These are phyloP conservation scores for Tuber aestivum DNA, from an alignment of 495 filamentous ascomycete genomes.

Conservation along the genomic window DNA sequence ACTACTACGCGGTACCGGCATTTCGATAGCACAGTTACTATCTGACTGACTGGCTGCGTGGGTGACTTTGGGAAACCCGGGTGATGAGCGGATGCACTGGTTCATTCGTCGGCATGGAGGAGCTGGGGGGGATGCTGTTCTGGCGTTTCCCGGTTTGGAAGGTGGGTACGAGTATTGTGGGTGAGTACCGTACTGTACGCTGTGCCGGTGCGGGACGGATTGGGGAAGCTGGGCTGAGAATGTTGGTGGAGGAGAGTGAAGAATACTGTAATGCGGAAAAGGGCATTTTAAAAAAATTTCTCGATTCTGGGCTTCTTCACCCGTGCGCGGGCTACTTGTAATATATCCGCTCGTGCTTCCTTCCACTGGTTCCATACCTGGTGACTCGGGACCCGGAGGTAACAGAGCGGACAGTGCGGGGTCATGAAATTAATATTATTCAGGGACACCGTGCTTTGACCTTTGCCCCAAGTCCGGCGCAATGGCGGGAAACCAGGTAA, in stretches of 20 bases:
- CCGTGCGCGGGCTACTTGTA: not conserved
- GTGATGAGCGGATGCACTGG: not conserved
- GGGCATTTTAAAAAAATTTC: too few relatives aligned
- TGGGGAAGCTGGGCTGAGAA: not conserved
- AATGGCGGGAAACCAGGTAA: not conserved
- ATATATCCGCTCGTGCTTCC: too few relatives aligned
- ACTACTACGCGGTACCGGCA: too few relatives aligned
- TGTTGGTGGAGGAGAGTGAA: not conserved
- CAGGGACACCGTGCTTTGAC: not conserved
- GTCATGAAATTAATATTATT: not conserved
- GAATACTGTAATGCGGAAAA: too few relatives aligned
- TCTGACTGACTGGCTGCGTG: not conserved
- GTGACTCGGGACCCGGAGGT: not conserved
- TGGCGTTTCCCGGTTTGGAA: not conserved
- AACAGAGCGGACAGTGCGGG: not conserved
- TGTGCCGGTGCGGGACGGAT: not conserved
- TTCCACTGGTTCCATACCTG: too few relatives aligned
- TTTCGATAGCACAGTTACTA: too few relatives aligned
- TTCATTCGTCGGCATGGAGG: not conserved
- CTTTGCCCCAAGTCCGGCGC: not conserved
- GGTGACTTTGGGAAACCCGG: not conserved
- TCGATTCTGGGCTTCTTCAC: not conserved
- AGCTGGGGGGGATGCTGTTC: not conserved
- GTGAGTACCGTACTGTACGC: not conserved
- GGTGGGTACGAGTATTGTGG: too few relatives aligned